phyloP scores from a whole-genome alignment of 106 monocot species.

The Dioscorea zingiberensis region DNA sequence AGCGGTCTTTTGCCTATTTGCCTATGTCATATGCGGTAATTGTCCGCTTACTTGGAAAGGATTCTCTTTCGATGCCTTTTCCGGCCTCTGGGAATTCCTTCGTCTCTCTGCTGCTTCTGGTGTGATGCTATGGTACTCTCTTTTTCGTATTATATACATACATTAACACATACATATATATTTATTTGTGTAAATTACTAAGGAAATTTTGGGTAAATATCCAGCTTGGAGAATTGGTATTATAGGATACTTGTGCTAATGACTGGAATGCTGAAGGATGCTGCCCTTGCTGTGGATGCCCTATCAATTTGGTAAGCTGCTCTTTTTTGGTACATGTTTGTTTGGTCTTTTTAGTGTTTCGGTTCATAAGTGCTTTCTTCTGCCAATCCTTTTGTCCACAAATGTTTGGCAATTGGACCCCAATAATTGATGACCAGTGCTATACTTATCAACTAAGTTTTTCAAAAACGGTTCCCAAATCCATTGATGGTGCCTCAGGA shows the following conservation, averaged over 20 bases:
- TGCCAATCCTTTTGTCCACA: too few species aligned
- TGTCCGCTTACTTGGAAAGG: conserved; percentile 7
- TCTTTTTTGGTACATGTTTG: not conserved
- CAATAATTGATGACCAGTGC: too few species aligned
- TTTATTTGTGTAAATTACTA: too few species aligned
- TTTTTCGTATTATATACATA: not conserved
- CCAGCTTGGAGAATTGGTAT: conserved; percentile 92
- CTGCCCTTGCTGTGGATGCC: conserved; percentile 68
- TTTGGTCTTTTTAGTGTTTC: too few species aligned
- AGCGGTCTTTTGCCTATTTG: not conserved
- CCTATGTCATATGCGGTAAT: not conserved
- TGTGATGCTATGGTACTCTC: conserved; percentile 10
- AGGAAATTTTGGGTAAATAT: too few species aligned
- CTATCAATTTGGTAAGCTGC: conserved; percentile 61
- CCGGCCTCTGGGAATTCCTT: conserved; percentile 1
- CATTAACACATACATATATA: not conserved
- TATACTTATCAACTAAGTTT: too few species aligned
- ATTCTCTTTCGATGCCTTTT: conserved; percentile 6
- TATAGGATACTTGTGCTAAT: conserved; percentile 58
- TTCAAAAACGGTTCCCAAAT: too few species aligned
- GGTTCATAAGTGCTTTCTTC: too few species aligned
- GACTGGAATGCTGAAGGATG: conserved; percentile 49
- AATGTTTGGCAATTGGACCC: too few species aligned
- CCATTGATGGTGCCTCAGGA: too few species aligned
- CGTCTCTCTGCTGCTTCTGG: conserved; percentile 7